Evolutionary conservation across 139 green algal genomes (phyloP), one percentile per base, ranked within the genome.

Genomic region (Chlorella sp.): DNA sequence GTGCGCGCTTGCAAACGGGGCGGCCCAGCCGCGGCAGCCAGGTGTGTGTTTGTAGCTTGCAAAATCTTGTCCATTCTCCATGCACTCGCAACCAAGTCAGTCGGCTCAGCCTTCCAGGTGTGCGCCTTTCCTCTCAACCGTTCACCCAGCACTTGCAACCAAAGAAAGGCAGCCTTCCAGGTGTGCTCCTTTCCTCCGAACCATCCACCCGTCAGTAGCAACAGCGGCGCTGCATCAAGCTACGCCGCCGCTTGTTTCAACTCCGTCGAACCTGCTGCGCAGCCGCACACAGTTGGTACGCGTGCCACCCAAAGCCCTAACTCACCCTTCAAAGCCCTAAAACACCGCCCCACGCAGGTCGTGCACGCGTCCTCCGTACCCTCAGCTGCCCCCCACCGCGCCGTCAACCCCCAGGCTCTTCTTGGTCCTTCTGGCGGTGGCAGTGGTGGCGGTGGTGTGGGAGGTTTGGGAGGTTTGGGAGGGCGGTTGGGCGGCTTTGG

Each of bases 31-130:
- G 10, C 17, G 42, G 17, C 42, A 55, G 10, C 42, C 42, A 24
- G 42, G 42, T n/a, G 17, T 17, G 10, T 55, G 42, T 55, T 55
- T 55, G 42, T 17, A 55, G 10, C 17, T 17, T 55, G 42, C 42
- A 55, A 55, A 55, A 55, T 10, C 17, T 24, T 24, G 42, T 24
- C 42, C 10, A 55, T 17, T 10, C 10, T 55, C 10, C 42, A 24
- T 55, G 17, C 42, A 17, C n/a, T n/a, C n/a, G n/a, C 23, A 4
- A 27, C 61, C 61, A 34, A 35, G n/a, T 6, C n/a, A 35, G 29
- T 6, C 3, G n/a, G 6, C 61, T 67, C 61, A 27, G 61, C 61
- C 3, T 67, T 67, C 61, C 61, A 67, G 61, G 42, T 55, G 42
- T n/a, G n/a, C 29, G 27, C 51, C n/a, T n/a, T n/a, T n/a, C n/a